Base-by-base conservation (phyloP, 2,329 filamentous ascomycete species). In the Clonostachys rosea region DNA sequence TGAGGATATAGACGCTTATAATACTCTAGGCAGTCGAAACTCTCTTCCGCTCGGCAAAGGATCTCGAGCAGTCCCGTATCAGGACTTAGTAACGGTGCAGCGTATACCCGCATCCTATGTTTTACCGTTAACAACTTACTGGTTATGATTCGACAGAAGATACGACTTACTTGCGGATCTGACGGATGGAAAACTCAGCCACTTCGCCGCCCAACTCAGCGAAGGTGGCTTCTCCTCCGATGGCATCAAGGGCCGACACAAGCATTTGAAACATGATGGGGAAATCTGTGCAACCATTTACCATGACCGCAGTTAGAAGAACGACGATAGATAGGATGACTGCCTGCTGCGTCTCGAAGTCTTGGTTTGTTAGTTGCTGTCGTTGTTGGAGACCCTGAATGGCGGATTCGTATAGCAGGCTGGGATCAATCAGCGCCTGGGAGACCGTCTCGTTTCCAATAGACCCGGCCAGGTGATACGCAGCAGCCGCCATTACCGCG, bases 271-370 rank as follows among this genome's bases (percentile, higher is more conserved):
- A 49, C 1, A 63, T 44, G 0, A 54, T 51, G 0, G 60, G 57
- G 20, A 61, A 63, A 20, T 63, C 60, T 0, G 54, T 54, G 0
- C 49, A 50, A 0, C 60, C 61, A 0, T 55, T 60, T 1, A 64
- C 57, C 37, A 63, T 55, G 0, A 52, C 54, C 0, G 53, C 54
- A 0, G 56, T 54, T 4, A 64, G 51, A 0, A 63, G 44, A 0
- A 62, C 16, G 2, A 64, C 7, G 0, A 64, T 56, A 0, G 54
- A 57, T 0, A 61, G 50, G 0, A 62, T 14, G 0, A 60, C 54
- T 8, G 50, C 58, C 4, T 56, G 50, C 8, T 53, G 55, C 1
- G 42, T 53, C 1, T 35, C 36, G 11, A 49, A 42, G 4, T 55
- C 46, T 1, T 39, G 47, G 5, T 40, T 40, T 2, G 49, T 34